A percentile compares a stretch with the other conserved stretches of the same genome.
These are phyloP conservation scores for Botrytis elliptica DNA, from an alignment of 2,329 filamentous ascomycete species.

Conservation along the genomic window DNA sequence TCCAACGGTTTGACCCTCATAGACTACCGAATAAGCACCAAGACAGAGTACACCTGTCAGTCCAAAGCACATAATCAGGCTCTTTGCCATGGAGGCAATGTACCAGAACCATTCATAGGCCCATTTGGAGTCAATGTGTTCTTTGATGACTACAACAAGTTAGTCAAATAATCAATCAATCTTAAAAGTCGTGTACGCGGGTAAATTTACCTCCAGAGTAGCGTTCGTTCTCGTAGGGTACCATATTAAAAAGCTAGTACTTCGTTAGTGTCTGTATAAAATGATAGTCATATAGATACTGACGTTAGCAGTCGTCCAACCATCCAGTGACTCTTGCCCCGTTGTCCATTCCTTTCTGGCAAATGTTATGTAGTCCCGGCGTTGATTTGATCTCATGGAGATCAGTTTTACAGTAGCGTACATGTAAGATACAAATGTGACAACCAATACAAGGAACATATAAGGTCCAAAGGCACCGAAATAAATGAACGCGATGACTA, in stretches of 20 bases:
- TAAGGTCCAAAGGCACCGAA: conserved; percentile 60
- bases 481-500: conserved; percentile 59
- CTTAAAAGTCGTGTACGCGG: background rate
- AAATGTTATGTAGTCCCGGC: conserved; percentile 40
- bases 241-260: conserved; percentile 52
- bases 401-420: conserved; percentile 47
- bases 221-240: conserved; percentile 51
- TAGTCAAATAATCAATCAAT: background rate
- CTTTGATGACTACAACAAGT: conserved; percentile 38
- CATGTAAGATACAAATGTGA: conserved; percentile 51
- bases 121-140: conserved; percentile 41
- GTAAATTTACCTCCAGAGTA: conserved; percentile 43
- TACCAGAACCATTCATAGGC: conserved; percentile 41
- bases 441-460: conserved; percentile 51
- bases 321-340: conserved; percentile 42
- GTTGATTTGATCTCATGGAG: conserved; percentile 36
- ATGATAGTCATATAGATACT: conserved; percentile 18
- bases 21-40: conserved; percentile 35
- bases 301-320: conserved; percentile 44
- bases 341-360: conserved; percentile 41
- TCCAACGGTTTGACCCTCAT: conserved; percentile 52
- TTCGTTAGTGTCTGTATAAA: conserved; percentile 11
- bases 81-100: conserved; percentile 52
- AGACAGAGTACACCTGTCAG: conserved; percentile 44
- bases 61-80: conserved; percentile 50